Conservation (phyloP, 2,329 filamentous ascomycete genomes). For the Aureobasidium sp. region DNA sequence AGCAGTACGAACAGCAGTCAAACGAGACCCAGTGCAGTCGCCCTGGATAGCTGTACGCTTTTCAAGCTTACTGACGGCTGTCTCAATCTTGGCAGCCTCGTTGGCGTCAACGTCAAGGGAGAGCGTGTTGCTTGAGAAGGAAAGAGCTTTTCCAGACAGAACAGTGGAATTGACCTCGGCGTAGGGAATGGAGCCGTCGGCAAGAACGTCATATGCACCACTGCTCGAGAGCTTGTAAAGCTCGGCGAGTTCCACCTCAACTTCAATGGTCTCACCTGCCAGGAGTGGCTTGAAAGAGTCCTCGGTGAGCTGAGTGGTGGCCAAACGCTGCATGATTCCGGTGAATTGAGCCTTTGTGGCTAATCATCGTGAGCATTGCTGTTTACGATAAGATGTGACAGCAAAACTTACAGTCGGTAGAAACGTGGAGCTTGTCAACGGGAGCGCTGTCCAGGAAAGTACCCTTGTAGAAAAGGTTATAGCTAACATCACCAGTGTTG, state of each 20-base stretch:
- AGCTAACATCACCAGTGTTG: slow-evolving; percentile 22
- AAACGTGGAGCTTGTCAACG: slow-evolving; percentile 23
- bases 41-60: slow-evolving; percentile 49
- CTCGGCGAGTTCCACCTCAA: slow-evolving; percentile 50
- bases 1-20: slow-evolving; percentile 43
- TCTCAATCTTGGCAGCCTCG: slow-evolving; percentile 45
- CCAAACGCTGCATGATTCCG: slow-evolving; percentile 47
- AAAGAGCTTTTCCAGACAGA: slow-evolving; percentile 46
- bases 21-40: slow-evolving; percentile 48
- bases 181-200: slow-evolving; percentile 51
- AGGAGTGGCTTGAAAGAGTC: slow-evolving; percentile 46
- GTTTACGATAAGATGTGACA: too few species aligned
- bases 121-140: slow-evolving; percentile 54
- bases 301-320: slow-evolving; percentile 39
- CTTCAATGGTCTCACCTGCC: slow-evolving; percentile 43
- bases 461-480: slow-evolving; percentile 25
- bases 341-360: slow-evolving; percentile 36
- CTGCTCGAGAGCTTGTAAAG: slow-evolving; percentile 47
- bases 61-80: slow-evolving; percentile 36
- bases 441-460: slow-evolving; percentile 24
- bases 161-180: slow-evolving; percentile 46
- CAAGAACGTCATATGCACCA: slow-evolving; percentile 51
- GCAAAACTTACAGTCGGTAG: slow-evolving; percentile 20
- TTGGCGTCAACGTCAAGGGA: slow-evolving; percentile 51
- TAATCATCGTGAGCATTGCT: too few species aligned